A percentile compares a stretch with the other conserved stretches of the same genome.
Evolutionary conservation across 306 rosid species (phyloP).

Genomic region (Mimosa pudica): DNA sequence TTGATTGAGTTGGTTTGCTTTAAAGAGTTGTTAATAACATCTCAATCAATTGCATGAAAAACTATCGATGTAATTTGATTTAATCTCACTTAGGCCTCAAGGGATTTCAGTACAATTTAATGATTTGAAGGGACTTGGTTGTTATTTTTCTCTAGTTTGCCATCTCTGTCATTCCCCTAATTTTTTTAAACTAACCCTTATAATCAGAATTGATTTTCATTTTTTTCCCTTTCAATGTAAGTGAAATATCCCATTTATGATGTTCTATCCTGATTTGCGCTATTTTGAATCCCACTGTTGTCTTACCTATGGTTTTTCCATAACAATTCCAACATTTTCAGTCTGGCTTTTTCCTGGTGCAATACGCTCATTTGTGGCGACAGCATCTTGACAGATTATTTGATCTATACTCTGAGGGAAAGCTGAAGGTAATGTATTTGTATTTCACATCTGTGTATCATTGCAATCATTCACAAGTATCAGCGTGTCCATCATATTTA

Average conservation of each 20-base stretch:
- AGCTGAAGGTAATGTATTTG: conserved; percentile 64
- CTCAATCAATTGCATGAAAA: too few species aligned
- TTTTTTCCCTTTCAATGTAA: not conserved
- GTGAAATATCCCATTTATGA: not conserved
- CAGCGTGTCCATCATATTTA: conserved; percentile 1
- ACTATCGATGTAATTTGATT: too few species aligned
- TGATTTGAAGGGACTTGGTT: too few species aligned
- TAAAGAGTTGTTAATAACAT: too few species aligned
- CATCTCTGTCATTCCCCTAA: too few species aligned
- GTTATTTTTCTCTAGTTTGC: too few species aligned
- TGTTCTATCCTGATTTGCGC: not conserved
- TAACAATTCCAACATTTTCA: conserved; percentile 44
- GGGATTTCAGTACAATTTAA: too few species aligned
- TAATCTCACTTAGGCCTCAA: too few species aligned
- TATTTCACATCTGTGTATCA: conserved; percentile 11
- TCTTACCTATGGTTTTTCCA: conserved; percentile 4
- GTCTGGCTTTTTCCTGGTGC: conserved; percentile 95
- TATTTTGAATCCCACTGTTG: not conserved
- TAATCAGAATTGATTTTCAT: not conserved
- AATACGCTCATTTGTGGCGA: conserved; percentile 82
- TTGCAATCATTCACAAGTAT: not conserved
- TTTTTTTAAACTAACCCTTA: conserved; percentile 3
- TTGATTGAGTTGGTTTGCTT: too few species aligned
- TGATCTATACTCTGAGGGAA: conserved; percentile 65
- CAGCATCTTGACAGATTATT: conserved; percentile 76